phyloP scores from a whole-genome alignment of 495 filamentous ascomycete species.

The Aspergillus homomorphus region DNA sequence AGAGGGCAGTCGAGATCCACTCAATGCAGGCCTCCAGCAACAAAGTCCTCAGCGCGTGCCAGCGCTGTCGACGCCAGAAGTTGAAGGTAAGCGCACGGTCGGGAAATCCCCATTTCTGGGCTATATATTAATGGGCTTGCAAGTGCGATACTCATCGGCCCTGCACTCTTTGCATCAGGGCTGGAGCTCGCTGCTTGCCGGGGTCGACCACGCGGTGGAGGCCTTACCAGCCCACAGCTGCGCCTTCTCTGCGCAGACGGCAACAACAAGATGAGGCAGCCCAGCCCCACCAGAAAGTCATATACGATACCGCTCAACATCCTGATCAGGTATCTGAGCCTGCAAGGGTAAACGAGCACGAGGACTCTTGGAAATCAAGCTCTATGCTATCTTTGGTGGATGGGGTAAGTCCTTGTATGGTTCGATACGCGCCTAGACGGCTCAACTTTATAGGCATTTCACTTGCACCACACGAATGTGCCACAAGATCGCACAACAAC shows the following conservation, averaged over 20 bases:
- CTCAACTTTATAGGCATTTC: slow-evolving; percentile 22
- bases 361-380: slow-evolving; percentile 18
- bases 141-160: slow-evolving; percentile 19
- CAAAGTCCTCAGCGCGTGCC: slow-evolving; percentile 12
- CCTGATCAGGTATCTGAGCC: background rate
- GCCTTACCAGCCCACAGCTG: slow-evolving; percentile 35
- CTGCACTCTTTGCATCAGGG: slow-evolving; percentile 13
- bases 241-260: background rate
- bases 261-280: background rate
- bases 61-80: slow-evolving; percentile 15
- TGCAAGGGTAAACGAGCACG: too few relatives aligned
- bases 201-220: slow-evolving; percentile 2
- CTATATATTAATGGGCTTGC: background rate
- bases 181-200: slow-evolving; percentile 4
- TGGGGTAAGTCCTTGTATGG: slow-evolving; percentile 16
- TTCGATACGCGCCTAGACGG: background rate
- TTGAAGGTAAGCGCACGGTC: slow-evolving; percentile 7
- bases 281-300: background rate
- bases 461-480: slow-evolving; percentile 20
- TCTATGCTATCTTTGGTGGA: slow-evolving; percentile 30
- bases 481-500: slow-evolving; percentile 16
- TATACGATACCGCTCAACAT: background rate
- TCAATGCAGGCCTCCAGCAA: background rate
- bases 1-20: background rate
- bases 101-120: background rate